Evolutionary conservation across 441 rosid genomes (phyloP).

Genomic region (Adansonia rubrostipa): DNA sequence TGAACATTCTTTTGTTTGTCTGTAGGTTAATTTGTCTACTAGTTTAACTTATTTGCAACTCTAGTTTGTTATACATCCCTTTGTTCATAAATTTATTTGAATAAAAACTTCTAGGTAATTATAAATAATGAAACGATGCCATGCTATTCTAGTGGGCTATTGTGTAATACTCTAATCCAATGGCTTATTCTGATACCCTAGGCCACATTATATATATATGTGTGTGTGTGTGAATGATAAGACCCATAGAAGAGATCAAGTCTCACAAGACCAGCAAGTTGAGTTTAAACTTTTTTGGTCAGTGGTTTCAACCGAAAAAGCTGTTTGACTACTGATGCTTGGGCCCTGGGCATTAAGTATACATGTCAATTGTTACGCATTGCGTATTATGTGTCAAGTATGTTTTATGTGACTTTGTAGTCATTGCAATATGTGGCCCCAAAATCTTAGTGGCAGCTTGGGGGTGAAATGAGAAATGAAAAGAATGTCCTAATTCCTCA

Average conservation of each 20-base stretch:
- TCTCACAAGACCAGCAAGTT: background rate
- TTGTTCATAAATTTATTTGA: conserved; percentile 2
- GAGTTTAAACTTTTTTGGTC: background rate
- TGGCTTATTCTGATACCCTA: background rate
- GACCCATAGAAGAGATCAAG: background rate
- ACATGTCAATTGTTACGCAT: background rate
- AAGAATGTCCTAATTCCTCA: background rate
- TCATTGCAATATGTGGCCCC: background rate
- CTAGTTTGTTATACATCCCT: conserved; percentile 1
- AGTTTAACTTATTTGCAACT: background rate
- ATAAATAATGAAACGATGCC: background rate
- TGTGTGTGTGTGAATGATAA: background rate
- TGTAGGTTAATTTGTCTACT: background rate
- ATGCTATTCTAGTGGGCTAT: background rate
- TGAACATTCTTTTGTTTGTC: background rate
- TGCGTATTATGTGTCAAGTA: background rate
- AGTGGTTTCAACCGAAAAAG: background rate
- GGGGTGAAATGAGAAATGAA: background rate
- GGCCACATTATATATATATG: background rate
- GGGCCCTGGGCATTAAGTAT: background rate
- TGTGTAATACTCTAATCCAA: background rate
- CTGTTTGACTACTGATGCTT: background rate
- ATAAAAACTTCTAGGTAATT: background rate
- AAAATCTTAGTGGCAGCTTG: background rate
- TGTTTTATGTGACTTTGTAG: background rate